Percentiles rank a stretch among this genome's conserved stretches.
phyloP scores from a whole-genome alignment of 306 rosid species.

The Notholithocarpus densiflorus region DNA sequence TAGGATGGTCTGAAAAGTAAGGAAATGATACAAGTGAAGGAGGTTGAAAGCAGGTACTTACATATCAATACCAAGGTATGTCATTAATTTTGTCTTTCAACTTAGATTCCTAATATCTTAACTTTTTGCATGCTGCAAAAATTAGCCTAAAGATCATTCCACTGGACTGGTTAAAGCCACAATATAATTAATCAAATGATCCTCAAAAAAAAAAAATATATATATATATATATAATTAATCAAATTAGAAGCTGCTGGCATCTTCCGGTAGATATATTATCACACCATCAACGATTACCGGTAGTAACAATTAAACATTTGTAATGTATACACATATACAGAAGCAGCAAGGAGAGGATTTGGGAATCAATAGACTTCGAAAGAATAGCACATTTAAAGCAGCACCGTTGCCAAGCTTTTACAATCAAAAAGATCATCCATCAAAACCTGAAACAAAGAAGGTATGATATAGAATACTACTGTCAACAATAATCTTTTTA shows the following conservation, averaged over 20 bases:
- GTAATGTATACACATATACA: not conserved
- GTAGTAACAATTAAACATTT: not conserved
- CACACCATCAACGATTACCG: not conserved
- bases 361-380: not conserved
- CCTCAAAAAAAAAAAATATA: too few relatives aligned
- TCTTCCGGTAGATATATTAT: not conserved
- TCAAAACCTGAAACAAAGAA: not conserved
- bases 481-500: too few relatives aligned
- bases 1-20: not conserved
- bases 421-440: not conserved
- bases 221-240: too few relatives aligned
- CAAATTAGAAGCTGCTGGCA: too few relatives aligned
- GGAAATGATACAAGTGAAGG: not conserved
- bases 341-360: not conserved
- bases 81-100: not conserved
- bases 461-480: not conserved
- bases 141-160: too few relatives aligned
- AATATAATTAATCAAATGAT: too few relatives aligned
- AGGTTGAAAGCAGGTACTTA: not conserved
- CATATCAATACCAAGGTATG: not conserved
- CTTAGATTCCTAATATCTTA: too few relatives aligned
- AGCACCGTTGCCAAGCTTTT: not conserved
- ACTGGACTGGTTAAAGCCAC: too few relatives aligned
- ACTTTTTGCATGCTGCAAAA: too few relatives aligned
- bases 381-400: not conserved